Conservation (phyloP, 2,329 filamentous ascomycete genomes). For the Hymenoscyphus linearis region DNA sequence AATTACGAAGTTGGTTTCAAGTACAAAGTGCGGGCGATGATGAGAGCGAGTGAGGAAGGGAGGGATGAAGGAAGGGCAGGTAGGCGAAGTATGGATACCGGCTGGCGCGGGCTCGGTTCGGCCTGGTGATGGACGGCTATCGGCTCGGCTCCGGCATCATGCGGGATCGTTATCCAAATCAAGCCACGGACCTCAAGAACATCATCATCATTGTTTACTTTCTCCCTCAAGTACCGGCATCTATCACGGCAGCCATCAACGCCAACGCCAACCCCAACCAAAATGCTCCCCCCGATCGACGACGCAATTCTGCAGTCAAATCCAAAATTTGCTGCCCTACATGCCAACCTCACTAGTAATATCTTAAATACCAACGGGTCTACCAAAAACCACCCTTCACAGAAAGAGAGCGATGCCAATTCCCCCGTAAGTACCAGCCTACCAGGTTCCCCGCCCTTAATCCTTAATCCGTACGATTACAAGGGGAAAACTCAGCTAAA, state of each 20-base stretch:
- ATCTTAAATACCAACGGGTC: conserved; percentile 55
- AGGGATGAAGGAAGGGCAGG: too few species aligned
- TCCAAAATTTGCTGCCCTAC: conserved; percentile 55
- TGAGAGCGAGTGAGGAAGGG: too few species aligned
- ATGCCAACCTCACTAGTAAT: conserved; percentile 47
- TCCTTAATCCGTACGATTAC: background rate
- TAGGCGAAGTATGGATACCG: too few species aligned
- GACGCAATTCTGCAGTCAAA: conserved; percentile 49
- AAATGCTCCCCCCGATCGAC: conserved; percentile 56
- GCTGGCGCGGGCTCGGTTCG: too few species aligned
- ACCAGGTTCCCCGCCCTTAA: too few species aligned
- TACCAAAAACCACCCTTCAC: conserved; percentile 46
- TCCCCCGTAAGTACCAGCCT: background rate
- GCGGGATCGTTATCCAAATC: background rate
- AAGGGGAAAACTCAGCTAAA: background rate
- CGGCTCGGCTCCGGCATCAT: background rate
- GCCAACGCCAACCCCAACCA: too few species aligned
- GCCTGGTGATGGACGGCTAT: background rate
- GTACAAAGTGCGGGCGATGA: too few species aligned
- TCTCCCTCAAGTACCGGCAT: background rate
- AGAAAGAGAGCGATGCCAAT: conserved; percentile 39
- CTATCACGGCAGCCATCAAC: conserved; percentile 1
- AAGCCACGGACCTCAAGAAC: background rate
- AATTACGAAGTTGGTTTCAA: too few species aligned
- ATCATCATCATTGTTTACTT: background rate